Conservation (phyloP, 352 stramenopile species). For the Globisporangium alternatum region DNA sequence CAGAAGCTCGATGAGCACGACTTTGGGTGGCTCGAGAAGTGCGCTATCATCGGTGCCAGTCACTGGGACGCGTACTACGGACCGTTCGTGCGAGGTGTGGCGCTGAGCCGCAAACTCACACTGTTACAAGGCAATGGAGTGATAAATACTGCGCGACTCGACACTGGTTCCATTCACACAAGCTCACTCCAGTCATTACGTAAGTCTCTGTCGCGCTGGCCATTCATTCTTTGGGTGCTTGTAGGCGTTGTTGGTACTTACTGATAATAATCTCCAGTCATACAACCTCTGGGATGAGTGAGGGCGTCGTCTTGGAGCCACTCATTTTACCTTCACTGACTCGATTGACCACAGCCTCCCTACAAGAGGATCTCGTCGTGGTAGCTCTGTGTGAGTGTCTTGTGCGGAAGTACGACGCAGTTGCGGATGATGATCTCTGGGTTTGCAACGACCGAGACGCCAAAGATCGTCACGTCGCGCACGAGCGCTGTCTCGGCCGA, state of each 20-base stretch:
- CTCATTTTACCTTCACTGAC: not conserved
- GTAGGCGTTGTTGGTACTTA: not conserved
- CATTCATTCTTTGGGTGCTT: not conserved
- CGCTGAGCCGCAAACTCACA: not conserved
- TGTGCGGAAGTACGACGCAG: slow-evolving; percentile 87
- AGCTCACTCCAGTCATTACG: not conserved
- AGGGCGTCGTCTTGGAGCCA: not conserved
- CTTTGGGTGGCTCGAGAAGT: not conserved
- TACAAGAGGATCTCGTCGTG: slow-evolving; percentile 89
- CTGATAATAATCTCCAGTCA: slow-evolving; percentile 9
- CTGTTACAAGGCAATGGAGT: not conserved
- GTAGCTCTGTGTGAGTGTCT: slow-evolving; percentile 86
- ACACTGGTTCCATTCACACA: not conserved
- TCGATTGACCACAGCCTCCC: slow-evolving; percentile 6
- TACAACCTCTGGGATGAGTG: slow-evolving; percentile 1
- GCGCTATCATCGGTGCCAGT: not conserved
- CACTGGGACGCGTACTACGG: not conserved
- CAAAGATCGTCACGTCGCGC: slow-evolving; percentile 88
- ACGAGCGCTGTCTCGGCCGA: slow-evolving; percentile 73
- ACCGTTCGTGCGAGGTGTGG: not conserved
- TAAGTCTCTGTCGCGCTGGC: not conserved
- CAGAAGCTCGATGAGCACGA: not conserved
- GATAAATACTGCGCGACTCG: not conserved
- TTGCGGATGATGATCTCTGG: slow-evolving; percentile 89
- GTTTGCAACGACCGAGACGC: slow-evolving; percentile 83